Conservation (phyloP, 2,329 filamentous ascomycete species). For the Pseudogymnoascus verrucosus region DNA sequence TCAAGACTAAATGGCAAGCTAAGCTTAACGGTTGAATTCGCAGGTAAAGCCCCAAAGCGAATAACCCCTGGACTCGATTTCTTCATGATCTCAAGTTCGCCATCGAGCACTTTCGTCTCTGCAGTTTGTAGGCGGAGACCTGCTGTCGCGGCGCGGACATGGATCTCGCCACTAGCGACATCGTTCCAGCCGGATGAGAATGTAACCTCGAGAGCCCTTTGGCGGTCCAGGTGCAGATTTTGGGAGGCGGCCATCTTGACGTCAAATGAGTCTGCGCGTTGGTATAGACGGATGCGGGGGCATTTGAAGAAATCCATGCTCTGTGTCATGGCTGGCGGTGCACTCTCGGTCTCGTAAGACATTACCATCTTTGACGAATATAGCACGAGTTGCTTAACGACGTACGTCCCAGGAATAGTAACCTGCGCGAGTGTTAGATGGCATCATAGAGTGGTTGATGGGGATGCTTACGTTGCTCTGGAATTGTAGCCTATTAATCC, state of each 20-base stretch:
- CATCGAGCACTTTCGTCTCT: slow-evolving; percentile 45
- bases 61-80: slow-evolving; percentile 48
- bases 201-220: slow-evolving; percentile 67
- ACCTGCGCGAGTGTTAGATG: slow-evolving; percentile 35
- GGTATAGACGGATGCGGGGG: slow-evolving; percentile 64
- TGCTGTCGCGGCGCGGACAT: slow-evolving; percentile 56
- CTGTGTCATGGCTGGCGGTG: slow-evolving; percentile 13
- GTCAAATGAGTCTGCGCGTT: slow-evolving; percentile 59
- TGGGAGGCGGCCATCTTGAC: slow-evolving; percentile 59
- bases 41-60: slow-evolving; percentile 39
- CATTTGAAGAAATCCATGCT: slow-evolving; percentile 41
- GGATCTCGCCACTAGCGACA: slow-evolving; percentile 49
- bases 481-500: slow-evolving; percentile 36
- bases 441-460: background rate
- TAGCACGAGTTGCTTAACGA: slow-evolving; percentile 64
- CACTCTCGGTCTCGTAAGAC: slow-evolving; percentile 53
- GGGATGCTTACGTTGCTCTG: slow-evolving; percentile 35
- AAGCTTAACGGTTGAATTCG: slow-evolving; percentile 46
- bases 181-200: slow-evolving; percentile 69
- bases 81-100: slow-evolving; percentile 37
- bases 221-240: slow-evolving; percentile 70
- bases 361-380: slow-evolving; percentile 55
- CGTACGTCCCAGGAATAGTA: slow-evolving; percentile 64
- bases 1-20: slow-evolving; percentile 78
- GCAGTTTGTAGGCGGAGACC: slow-evolving; percentile 56